phyloP scores from a whole-genome alignment of 2,329 filamentous ascomycete species.

The Ophiostoma ips region DNA sequence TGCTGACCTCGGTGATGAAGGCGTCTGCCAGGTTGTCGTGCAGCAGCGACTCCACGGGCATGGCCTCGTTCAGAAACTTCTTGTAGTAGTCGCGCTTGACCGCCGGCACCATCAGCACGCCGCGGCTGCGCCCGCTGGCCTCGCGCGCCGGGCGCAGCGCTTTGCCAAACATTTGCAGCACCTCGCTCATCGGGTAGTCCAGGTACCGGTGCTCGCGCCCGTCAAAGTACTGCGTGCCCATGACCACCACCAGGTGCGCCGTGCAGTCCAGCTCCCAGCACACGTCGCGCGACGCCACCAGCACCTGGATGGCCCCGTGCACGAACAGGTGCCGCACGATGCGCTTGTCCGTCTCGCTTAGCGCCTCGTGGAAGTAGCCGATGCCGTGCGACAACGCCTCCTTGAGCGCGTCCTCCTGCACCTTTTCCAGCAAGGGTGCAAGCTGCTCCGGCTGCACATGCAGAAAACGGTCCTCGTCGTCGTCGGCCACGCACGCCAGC shows the following conservation, averaged over 20 bases:
- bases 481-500: slow-evolving; percentile 73
- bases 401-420: slow-evolving; percentile 76
- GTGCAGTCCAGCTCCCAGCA: slow-evolving; percentile 89
- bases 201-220: slow-evolving; percentile 94
- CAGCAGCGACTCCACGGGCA: slow-evolving; percentile 89
- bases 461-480: slow-evolving; percentile 87
- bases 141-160: slow-evolving; percentile 68
- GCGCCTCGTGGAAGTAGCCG: slow-evolving; percentile 91
- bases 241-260: slow-evolving; percentile 84
- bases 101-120: slow-evolving; percentile 90
- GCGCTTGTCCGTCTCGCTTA: slow-evolving; percentile 76
- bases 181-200: slow-evolving; percentile 86
- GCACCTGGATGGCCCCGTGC: slow-evolving; percentile 76
- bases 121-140: slow-evolving; percentile 67
- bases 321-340: slow-evolving; percentile 89
- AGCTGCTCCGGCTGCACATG: slow-evolving; percentile 69
- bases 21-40: slow-evolving; percentile 87
- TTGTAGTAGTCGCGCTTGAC: slow-evolving; percentile 97
- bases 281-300: slow-evolving; percentile 65
- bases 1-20: slow-evolving; percentile 94
- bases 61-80: slow-evolving; percentile 92
- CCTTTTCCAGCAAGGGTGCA: slow-evolving; percentile 61
- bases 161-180: slow-evolving; percentile 96
- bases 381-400: slow-evolving; percentile 88
- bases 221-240: slow-evolving; percentile 97